Percentiles rank a stretch among this genome's conserved stretches.
These are phyloP conservation scores for Waitea zeae DNA, from an alignment of 1,284 basidiomycete species.

Conservation along the genomic window DNA sequence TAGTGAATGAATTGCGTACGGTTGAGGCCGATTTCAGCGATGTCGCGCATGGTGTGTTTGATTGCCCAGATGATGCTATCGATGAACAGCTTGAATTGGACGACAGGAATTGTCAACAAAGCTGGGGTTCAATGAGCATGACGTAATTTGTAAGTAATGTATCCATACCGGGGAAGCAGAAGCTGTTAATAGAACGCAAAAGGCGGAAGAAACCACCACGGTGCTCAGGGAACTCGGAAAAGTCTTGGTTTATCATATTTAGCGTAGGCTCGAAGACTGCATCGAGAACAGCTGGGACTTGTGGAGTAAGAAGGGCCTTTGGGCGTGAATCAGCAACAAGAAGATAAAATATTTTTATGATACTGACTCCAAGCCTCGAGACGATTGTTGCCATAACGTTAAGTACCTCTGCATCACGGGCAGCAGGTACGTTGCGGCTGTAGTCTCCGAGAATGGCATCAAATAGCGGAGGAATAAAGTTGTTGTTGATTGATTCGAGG, in stretches of 20 bases:
- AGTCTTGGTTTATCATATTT: conserved; percentile 99
- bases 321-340: neutral
- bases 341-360: neutral
- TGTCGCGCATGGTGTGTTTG: conserved; percentile 99
- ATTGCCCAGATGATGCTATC: conserved; percentile 99
- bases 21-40: conserved; percentile 88
- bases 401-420: conserved; percentile 93
- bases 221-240: conserved; percentile 95
- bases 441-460: conserved; percentile 98
- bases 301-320: conserved; percentile 73
- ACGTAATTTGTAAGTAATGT: neutral
- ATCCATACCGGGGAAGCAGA: conserved; percentile 86
- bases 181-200: conserved; percentile 80
- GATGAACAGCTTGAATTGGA: conserved; percentile 96
- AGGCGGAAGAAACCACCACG: conserved; percentile 97
- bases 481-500: conserved; percentile 79
- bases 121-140: conserved; percentile 28
- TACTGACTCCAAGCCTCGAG: conserved; percentile 61
- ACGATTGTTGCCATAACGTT: conserved; percentile 99
- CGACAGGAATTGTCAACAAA: conserved; percentile 73
- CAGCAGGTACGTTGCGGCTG: conserved; percentile 83
- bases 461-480: conserved; percentile 89
- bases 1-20: conserved; percentile 28
- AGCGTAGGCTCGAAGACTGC: conserved; percentile 97
- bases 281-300: conserved; percentile 93